These are phyloP conservation scores for Neurospora sp. DNA, from an alignment of 2,329 filamentous ascomycete genomes.

Conservation along the genomic window DNA sequence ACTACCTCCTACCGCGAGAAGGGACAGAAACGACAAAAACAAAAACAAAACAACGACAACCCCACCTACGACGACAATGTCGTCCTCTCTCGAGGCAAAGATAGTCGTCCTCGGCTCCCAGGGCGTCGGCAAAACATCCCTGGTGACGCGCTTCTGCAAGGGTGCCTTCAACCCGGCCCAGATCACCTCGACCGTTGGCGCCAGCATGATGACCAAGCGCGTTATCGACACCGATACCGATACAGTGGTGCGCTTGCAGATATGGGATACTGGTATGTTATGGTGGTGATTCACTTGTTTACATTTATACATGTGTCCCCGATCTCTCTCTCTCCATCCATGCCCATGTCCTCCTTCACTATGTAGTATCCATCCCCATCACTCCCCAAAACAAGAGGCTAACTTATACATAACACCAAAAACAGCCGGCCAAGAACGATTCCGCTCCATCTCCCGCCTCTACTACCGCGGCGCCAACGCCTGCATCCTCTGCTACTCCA, in stretches of 20 bases:
- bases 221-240: slow-evolving; percentile 77
- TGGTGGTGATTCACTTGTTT: neutral
- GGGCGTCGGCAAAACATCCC: slow-evolving; percentile 70
- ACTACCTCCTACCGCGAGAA: neutral
- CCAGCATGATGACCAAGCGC: slow-evolving; percentile 70
- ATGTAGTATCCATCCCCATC: neutral
- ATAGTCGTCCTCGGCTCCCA: slow-evolving; percentile 73
- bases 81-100: slow-evolving; percentile 66
- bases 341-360: slow-evolving; percentile 1
- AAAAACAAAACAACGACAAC: neutral
- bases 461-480: slow-evolving; percentile 96
- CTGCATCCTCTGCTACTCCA: slow-evolving; percentile 89
- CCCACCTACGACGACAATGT: slow-evolving; percentile 14
- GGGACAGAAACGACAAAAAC: neutral
- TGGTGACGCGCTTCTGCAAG: slow-evolving; percentile 68
- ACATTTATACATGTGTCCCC: neutral
- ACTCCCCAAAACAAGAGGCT: neutral
- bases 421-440: slow-evolving; percentile 79
- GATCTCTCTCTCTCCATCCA: neutral
- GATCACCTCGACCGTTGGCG: slow-evolving; percentile 64
- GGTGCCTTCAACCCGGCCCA: slow-evolving; percentile 59
- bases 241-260: slow-evolving; percentile 81
- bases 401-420: neutral
- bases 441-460: slow-evolving; percentile 84
- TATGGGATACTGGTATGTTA: slow-evolving; percentile 74